Evolutionary conservation across 805 yeast genomes (phyloP).

Genomic region (Geotrichum ghanense): DNA sequence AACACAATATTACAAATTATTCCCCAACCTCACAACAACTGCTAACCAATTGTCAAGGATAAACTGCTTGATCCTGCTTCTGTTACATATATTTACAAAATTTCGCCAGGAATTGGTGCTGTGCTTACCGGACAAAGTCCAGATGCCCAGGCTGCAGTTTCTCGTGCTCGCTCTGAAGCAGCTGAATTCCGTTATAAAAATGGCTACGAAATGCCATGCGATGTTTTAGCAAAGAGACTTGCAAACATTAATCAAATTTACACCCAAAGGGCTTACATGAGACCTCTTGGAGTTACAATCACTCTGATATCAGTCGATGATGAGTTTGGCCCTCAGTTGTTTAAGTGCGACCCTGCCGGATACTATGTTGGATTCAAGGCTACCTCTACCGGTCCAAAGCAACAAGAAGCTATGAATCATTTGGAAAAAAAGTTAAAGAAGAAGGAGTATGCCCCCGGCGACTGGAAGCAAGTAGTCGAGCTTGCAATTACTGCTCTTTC

Average conservation of each 20-base stretch:
- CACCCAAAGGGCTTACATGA: constrained; percentile 97
- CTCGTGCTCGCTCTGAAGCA: constrained; percentile 89
- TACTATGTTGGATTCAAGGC: constrained; percentile 87
- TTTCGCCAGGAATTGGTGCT: constrained; percentile 75
- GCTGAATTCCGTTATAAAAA: constrained; percentile 89
- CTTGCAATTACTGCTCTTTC: constrained; percentile 79
- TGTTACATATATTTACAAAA: constrained; percentile 74
- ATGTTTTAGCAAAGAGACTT: constrained; percentile 84
- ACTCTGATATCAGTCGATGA: constrained; percentile 85
- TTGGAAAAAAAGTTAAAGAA: constrained; percentile 84
- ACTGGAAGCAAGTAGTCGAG: constrained; percentile 84
- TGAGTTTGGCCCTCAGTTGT: constrained; percentile 78
- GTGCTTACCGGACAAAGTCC: constrained; percentile 88
- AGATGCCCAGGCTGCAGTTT: constrained; percentile 84
- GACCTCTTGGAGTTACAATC: constrained; percentile 91
- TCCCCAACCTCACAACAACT: too few species aligned
- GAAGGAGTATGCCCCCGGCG: constrained; percentile 58
- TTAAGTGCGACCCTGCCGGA: constrained; percentile 96
- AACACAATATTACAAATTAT: too few species aligned
- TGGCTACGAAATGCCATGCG: constrained; percentile 96
- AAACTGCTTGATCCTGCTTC: constrained; percentile 81
- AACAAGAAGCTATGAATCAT: constrained; percentile 85
- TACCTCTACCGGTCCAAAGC: constrained; percentile 92
- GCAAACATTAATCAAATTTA: constrained; percentile 92
- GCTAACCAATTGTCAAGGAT: too few species aligned